Conservation (phyloP, 306 rosid species). For the Acacia crassicarpa region DNA sequence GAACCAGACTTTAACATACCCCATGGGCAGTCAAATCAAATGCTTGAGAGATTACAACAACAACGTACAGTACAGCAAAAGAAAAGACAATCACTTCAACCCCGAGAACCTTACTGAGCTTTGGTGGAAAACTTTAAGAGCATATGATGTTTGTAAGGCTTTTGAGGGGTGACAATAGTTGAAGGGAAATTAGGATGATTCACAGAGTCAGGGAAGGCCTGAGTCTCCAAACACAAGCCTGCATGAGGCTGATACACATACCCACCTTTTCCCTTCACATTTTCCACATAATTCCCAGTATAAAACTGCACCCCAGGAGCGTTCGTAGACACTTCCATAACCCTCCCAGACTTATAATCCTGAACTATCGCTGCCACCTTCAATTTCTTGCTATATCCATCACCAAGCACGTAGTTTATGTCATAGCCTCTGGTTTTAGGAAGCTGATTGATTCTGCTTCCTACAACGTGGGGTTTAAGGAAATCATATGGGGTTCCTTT, state of each 20-base stretch:
- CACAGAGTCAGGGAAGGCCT: conserved; percentile 82
- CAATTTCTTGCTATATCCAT: conserved; percentile 10
- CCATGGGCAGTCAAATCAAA: background rate
- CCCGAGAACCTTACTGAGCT: background rate
- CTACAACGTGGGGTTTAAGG: conserved; percentile 39
- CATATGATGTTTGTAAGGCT: conserved; percentile 73
- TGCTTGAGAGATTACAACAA: background rate
- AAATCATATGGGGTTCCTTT: conserved; percentile 65
- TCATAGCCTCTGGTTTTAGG: conserved; percentile 48
- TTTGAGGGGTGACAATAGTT: conserved; percentile 62
- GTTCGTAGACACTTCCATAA: conserved; percentile 57
- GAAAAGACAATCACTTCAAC: background rate
- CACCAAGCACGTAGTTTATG: conserved; percentile 55
- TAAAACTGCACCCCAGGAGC: conserved; percentile 86
- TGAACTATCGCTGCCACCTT: conserved; percentile 57
- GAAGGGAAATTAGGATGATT: conserved; percentile 85
- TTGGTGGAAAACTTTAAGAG: conserved; percentile 58
- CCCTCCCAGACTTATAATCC: conserved; percentile 69
- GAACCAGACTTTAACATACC: background rate
- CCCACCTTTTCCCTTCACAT: conserved; percentile 74
- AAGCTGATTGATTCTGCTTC: conserved; percentile 45
- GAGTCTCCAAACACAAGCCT: conserved; percentile 82
- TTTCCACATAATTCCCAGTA: conserved; percentile 52
- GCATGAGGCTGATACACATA: conserved; percentile 58
- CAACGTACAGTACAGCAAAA: background rate